phyloP scores from a whole-genome alignment of 2,329 filamentous ascomycete species.

The Hymenoscyphus linearis region DNA sequence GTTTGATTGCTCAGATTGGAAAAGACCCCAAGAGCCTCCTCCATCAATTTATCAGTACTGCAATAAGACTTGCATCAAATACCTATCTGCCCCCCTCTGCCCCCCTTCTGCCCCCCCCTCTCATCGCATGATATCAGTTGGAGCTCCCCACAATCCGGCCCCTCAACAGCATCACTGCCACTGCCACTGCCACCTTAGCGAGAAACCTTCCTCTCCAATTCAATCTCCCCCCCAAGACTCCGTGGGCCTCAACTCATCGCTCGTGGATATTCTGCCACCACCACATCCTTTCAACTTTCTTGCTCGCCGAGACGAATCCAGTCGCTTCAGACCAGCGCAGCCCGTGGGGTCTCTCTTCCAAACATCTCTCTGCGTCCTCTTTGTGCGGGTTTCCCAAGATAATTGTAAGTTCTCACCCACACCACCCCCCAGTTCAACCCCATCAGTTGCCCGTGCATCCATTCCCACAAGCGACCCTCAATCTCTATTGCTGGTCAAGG shows the following conservation, averaged over 20 bases:
- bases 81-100: neutral
- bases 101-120: too few species aligned
- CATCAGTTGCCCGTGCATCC: neutral
- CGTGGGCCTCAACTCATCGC: too few species aligned
- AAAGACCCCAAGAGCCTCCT: neutral
- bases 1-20: neutral
- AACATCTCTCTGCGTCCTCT: neutral
- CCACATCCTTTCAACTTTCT: neutral
- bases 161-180: neutral
- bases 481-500: neutral
- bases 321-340: neutral
- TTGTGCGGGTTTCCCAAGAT: neutral
- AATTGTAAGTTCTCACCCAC: neutral
- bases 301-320: neutral
- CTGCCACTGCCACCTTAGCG: neutral
- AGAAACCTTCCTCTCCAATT: neutral
- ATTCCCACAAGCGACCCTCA: neutral
- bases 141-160: neutral
- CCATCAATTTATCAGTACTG: neutral
- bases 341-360: neutral
- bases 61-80: neutral
- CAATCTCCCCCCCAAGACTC: neutral
- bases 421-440: neutral
- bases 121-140: neutral
- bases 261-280: neutral